Conservation (phyloP, 2,329 filamentous ascomycete genomes). For the Myriosclerotinia curreyana region DNA sequence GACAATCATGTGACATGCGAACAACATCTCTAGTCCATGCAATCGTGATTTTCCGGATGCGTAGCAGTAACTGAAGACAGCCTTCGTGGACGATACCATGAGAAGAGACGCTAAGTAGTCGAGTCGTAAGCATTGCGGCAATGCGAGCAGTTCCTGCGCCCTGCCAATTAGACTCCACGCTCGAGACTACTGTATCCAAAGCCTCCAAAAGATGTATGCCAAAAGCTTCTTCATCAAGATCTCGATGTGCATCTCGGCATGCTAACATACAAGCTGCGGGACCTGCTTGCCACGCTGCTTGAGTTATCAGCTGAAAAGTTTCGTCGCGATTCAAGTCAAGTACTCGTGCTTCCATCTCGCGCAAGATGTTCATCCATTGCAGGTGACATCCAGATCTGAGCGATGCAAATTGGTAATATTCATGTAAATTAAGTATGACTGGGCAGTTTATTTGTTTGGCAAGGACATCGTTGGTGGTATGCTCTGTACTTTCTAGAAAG, state of each 20-base stretch:
- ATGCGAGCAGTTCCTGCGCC: conserved; percentile 43
- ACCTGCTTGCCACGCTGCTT: conserved; percentile 50
- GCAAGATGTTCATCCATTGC: conserved; percentile 56
- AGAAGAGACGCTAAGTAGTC: conserved; percentile 44
- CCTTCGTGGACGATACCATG: conserved; percentile 27
- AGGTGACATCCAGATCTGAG: conserved; percentile 48
- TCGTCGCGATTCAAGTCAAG: conserved; percentile 52
- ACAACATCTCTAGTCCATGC: conserved; percentile 41
- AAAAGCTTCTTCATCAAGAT: conserved; percentile 41
- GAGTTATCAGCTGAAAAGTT: conserved; percentile 47
- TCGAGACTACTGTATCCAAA: conserved; percentile 38
- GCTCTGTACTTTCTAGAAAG: conserved; percentile 25
- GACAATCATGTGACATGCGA: conserved; percentile 24
- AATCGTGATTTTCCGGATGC: conserved; percentile 40
- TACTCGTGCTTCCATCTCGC: conserved; percentile 47
- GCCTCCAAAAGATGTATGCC: conserved; percentile 37
- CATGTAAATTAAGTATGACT: conserved; percentile 46
- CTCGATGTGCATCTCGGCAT: conserved; percentile 41
- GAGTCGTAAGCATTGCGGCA: conserved; percentile 44
- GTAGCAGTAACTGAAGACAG: conserved; percentile 39
- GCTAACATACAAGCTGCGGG: conserved; percentile 26
- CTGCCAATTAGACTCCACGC: conserved; percentile 52
- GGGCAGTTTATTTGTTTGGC: conserved; percentile 50
- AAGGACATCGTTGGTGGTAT: conserved; percentile 52
- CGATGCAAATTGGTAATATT: conserved; percentile 53